phyloP scores from a whole-genome alignment of 2,329 filamentous ascomycete species.

The Thelonectria blattea region DNA sequence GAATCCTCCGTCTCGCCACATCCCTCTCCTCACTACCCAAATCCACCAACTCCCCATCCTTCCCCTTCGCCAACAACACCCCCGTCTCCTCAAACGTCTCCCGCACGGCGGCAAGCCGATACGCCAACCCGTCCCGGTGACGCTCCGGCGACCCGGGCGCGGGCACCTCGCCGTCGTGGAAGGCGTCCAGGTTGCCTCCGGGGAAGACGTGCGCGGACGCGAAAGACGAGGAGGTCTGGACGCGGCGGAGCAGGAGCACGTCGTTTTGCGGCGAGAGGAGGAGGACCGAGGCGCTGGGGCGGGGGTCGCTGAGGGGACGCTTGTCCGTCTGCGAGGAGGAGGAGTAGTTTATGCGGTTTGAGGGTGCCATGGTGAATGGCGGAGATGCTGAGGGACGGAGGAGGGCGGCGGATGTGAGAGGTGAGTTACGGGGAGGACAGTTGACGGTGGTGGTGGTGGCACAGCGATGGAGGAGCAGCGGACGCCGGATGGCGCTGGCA shows the following conservation, averaged over 20 bases:
- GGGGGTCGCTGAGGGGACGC: conserved; percentile 49
- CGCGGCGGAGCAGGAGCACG: conserved; percentile 85
- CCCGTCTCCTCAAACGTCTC: conserved; percentile 97
- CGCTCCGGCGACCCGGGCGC: conserved; percentile 54
- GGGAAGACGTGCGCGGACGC: conserved; percentile 95
- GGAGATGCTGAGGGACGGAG: not conserved
- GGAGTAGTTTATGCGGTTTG: conserved; percentile 19
- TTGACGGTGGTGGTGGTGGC: not conserved
- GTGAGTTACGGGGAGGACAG: conserved; percentile 11
- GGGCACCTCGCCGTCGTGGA: conserved; percentile 72
- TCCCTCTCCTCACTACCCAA: conserved; percentile 67
- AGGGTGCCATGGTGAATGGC: conserved; percentile 23
- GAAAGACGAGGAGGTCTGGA: conserved; percentile 82
- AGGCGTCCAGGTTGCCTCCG: conserved; percentile 79
- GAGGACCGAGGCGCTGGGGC: conserved; percentile 78
- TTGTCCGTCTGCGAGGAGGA: conserved; percentile 27
- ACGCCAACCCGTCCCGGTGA: conserved; percentile 75
- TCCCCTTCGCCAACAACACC: conserved; percentile 71
- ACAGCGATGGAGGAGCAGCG: conserved; percentile 17
- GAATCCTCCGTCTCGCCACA: conserved; percentile 70
- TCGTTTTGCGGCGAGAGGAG: conserved; percentile 87
- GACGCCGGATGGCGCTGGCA: conserved; percentile 22
- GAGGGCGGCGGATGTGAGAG: not conserved
- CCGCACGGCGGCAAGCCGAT: conserved; percentile 82
- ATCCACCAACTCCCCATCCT: conserved; percentile 62